phyloP scores from a whole-genome alignment of 179 eudicot genomes.

The Actinidia arguta region DNA sequence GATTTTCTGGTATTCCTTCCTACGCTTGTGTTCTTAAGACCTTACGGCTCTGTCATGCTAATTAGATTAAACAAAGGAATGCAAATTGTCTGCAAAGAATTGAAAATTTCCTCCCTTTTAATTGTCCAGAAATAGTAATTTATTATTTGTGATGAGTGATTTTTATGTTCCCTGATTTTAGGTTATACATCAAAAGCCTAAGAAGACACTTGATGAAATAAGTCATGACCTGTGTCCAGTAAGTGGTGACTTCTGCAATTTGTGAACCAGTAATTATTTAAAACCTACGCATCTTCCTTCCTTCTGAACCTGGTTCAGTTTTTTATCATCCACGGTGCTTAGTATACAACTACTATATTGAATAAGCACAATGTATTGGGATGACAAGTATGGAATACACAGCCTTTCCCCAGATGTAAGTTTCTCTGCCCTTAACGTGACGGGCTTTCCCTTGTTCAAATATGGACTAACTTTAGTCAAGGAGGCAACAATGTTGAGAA shows the following conservation, averaged over 20 bases:
- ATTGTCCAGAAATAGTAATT: not conserved
- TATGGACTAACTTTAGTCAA: slow-evolving; percentile 6
- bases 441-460: not conserved
- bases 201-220: slow-evolving; percentile 87
- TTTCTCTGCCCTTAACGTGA: slow-evolving; percentile 15
- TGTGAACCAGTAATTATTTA: slow-evolving; percentile 18
- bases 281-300: not conserved
- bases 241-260: slow-evolving; percentile 30
- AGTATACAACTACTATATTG: slow-evolving; percentile 93
- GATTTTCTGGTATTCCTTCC: too few relatives aligned
- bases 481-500: not conserved
- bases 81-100: not conserved
- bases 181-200: slow-evolving; percentile 95
- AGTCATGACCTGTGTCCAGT: slow-evolving; percentile 96
- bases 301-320: slow-evolving; percentile 16
- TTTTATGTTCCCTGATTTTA: slow-evolving; percentile 24
- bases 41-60: not conserved
- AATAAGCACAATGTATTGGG: slow-evolving; percentile 97
- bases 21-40: slow-evolving; percentile 5
- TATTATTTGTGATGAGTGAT: not conserved
- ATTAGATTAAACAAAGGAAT: not conserved
- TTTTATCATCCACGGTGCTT: slow-evolving; percentile 55
- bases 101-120: not conserved
- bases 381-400: slow-evolving; percentile 95
- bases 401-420: slow-evolving; percentile 88